A percentile compares a stretch with the other conserved stretches of the same genome.
phyloP scores from a whole-genome alignment of 2,329 filamentous ascomycete species.

The Talaromyces sp. region DNA sequence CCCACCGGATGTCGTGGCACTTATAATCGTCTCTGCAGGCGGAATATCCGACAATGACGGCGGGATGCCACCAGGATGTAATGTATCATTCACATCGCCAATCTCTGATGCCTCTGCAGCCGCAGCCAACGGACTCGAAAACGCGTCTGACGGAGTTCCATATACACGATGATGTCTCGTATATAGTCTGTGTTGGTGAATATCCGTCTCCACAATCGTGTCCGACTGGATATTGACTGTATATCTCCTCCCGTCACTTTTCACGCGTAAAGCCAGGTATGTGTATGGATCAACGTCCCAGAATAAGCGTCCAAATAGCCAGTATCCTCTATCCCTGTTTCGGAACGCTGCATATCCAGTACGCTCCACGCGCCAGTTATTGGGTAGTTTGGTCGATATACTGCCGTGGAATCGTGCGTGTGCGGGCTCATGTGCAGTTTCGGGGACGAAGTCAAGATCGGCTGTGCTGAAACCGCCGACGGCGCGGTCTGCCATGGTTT shows the following conservation, averaged over 20 bases:
- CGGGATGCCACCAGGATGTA: constrained; percentile 31
- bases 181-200: constrained; percentile 88
- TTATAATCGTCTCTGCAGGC: constrained; percentile 34
- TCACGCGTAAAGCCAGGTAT: constrained; percentile 83
- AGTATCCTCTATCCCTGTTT: constrained; percentile 71
- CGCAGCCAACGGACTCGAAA: constrained; percentile 19
- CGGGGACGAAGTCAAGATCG: constrained; percentile 64
- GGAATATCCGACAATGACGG: constrained; percentile 39
- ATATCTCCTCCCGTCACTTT: constrained; percentile 87
- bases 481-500: constrained; percentile 80
- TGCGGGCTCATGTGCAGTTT: constrained; percentile 46
- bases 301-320: constrained; percentile 77
- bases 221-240: constrained; percentile 96
- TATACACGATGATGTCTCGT: constrained; percentile 41
- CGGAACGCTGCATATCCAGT: constrained; percentile 85
- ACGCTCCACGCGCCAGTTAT: constrained; percentile 50
- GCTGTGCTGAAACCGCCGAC: constrained; percentile 82
- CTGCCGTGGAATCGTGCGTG: constrained; percentile 81
- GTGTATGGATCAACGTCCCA: constrained; percentile 90
- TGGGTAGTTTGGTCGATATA: constrained; percentile 82
- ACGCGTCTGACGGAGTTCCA: constrained; percentile 14
- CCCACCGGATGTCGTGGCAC: constrained; percentile 53
- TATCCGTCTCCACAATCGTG: constrained; percentile 85
- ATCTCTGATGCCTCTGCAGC: constrained; percentile 23
- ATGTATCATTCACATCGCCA: constrained; percentile 22